phyloP scores from a whole-genome alignment of 139 green algal genomes.

The Tetradesmus lagerheimii region DNA sequence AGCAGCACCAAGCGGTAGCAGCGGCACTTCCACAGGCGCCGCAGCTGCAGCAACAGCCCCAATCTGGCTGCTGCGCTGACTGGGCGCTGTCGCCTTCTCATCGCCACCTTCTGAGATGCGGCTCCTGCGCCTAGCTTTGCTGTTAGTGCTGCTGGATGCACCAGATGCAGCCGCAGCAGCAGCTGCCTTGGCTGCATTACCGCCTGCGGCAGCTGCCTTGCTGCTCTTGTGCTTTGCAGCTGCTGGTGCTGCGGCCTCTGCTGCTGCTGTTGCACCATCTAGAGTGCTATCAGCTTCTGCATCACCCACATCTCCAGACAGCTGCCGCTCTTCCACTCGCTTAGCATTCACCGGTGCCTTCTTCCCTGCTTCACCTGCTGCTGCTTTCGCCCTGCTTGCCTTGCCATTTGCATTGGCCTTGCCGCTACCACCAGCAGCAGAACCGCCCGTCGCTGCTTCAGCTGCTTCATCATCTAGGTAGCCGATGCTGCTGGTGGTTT shows the following conservation, averaged over 20 bases:
- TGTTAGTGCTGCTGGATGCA: neutral
- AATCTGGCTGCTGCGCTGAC: neutral
- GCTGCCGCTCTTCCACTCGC: neutral
- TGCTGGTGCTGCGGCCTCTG: neutral
- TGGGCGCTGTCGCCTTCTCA: neutral
- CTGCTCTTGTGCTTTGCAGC: neutral
- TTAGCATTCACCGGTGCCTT: conserved; percentile 6
- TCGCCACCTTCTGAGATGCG: neutral
- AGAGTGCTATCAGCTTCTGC: neutral
- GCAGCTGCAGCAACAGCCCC: neutral
- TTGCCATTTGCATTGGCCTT: neutral
- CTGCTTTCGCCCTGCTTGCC: neutral
- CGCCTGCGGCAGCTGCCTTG: neutral
- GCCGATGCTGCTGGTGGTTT: conserved; percentile 2
- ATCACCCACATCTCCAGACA: neutral
- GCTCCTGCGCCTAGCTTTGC: neutral
- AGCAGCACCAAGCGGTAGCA: conserved; percentile 6
- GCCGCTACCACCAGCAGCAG: neutral
- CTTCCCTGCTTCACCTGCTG: neutral
- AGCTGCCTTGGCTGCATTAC: neutral
- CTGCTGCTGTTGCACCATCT: neutral
- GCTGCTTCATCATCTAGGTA: neutral
- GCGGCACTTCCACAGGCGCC: neutral
- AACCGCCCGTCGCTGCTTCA: neutral
- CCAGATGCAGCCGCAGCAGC: neutral